Percentiles rank a stretch among this genome's conserved stretches.
phyloP scores from a whole-genome alignment of 2,329 filamentous ascomycete species.

The Tolypocladium guangdongense region DNA sequence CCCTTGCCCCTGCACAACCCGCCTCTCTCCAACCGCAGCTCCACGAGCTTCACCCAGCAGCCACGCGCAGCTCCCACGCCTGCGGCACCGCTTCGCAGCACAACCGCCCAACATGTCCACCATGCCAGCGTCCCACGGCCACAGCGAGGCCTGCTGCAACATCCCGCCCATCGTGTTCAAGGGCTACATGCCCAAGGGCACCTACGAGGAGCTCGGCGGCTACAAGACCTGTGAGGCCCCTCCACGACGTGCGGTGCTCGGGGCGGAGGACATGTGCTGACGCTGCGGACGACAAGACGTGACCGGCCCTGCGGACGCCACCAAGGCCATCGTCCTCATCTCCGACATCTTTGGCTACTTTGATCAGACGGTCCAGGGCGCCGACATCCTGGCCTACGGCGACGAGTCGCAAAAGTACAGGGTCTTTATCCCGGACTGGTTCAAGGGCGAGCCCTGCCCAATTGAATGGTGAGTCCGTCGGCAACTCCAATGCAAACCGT shows the following conservation, averaged over 20 bases:
- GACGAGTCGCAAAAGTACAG: conserved; percentile 57
- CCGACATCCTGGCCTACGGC: conserved; percentile 50
- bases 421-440: conserved; percentile 89
- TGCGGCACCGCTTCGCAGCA: neutral
- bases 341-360: conserved; percentile 63
- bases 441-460: conserved; percentile 58
- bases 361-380: conserved; percentile 58
- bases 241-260: neutral
- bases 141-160: conserved; percentile 47
- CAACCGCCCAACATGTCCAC: conserved; percentile 29
- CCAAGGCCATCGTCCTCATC: conserved; percentile 50
- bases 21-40: neutral
- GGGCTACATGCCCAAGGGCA: conserved; percentile 44
- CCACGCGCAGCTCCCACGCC: neutral
- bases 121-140: conserved; percentile 40
- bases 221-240: conserved; percentile 36
- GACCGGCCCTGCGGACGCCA: conserved; percentile 33
- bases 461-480: conserved; percentile 33
- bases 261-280: neutral
- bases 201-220: conserved; percentile 44
- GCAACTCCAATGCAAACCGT: neutral
- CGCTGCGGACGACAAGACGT: conserved; percentile 24
- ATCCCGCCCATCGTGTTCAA: conserved; percentile 45
- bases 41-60: neutral
- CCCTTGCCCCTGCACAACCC: neutral